A percentile compares a stretch with the other conserved stretches of the same genome.
Evolutionary conservation across 2,329 filamentous ascomycete genomes (phyloP).

Genomic region (Teratosphaeriaceae sp.): DNA sequence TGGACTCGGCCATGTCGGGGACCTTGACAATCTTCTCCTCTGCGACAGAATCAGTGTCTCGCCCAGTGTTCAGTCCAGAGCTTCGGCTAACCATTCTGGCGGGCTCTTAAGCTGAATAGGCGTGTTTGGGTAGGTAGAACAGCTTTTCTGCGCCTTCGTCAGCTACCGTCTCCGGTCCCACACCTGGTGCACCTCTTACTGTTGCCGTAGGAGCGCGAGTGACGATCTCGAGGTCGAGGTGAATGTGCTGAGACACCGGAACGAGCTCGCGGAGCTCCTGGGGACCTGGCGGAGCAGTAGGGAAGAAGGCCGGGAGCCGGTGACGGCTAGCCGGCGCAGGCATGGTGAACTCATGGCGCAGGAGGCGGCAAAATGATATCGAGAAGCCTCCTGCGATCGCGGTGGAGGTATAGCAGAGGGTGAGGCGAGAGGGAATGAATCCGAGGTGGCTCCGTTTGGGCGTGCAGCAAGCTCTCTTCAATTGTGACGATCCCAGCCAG

Average conservation of each 20-base stretch:
- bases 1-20: slow-evolving; percentile 97
- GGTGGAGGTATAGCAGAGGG: background rate
- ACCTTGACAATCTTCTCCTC: slow-evolving; percentile 88
- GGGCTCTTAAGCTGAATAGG: slow-evolving; percentile 28
- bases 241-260: slow-evolving; percentile 19
- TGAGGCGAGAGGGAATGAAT: no score
- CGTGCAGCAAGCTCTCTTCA: no score
- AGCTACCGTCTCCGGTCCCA: slow-evolving; percentile 9
- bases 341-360: slow-evolving; percentile 31
- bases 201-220: slow-evolving; percentile 14
- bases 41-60: slow-evolving; percentile 17
- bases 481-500: background rate
- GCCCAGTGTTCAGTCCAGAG: background rate
- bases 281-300: slow-evolving; percentile 23
- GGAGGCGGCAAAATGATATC: slow-evolving; percentile 23
- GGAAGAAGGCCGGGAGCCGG: slow-evolving; percentile 19
- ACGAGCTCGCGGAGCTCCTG: slow-evolving; percentile 18
- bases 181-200: slow-evolving; percentile 11
- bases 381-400: slow-evolving; percentile 16
- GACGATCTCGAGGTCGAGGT: slow-evolving; percentile 15
- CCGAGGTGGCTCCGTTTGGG: background rate
- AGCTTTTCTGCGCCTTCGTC: slow-evolving; percentile 21
- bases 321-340: slow-evolving; percentile 30
- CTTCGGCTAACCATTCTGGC: slow-evolving; percentile 25
- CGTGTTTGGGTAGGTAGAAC: slow-evolving; percentile 21